phyloP scores from a whole-genome alignment of 768 basidiomycete genomes.

The Auriscalpium microsporum region DNA sequence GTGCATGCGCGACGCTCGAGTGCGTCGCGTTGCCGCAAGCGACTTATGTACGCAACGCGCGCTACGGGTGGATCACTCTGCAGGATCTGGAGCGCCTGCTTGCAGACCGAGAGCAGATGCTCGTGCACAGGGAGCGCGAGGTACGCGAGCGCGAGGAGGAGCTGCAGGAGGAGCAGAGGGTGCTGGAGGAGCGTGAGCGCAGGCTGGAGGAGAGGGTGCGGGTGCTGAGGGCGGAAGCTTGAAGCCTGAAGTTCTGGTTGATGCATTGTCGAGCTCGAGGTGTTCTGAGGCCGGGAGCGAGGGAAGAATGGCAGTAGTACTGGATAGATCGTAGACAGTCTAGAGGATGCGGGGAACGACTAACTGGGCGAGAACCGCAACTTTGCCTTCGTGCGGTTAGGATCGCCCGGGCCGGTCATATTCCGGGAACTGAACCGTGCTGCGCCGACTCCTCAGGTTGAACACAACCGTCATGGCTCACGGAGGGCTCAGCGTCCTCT shows the following conservation, averaged over 20 bases:
- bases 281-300: too few relatives aligned
- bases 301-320: too few relatives aligned
- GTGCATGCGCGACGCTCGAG: conserved; percentile 18
- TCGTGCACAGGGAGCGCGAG: conserved; percentile 1
- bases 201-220: neutral
- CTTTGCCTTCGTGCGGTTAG: conserved; percentile 17
- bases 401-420: too few relatives aligned
- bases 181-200: neutral
- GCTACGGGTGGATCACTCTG: conserved; percentile 17
- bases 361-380: too few relatives aligned
- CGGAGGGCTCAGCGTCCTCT: too few relatives aligned
- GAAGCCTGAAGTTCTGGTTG: too few relatives aligned
- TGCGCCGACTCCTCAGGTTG: too few relatives aligned
- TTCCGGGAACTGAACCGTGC: too few relatives aligned
- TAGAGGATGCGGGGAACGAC: too few relatives aligned
- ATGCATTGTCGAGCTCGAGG: too few relatives aligned
- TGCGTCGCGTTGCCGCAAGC: conserved; percentile 17
- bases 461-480: too few relatives aligned
- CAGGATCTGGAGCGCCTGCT: conserved; percentile 15
- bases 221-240: conserved; percentile 1
- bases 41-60: conserved; percentile 14
- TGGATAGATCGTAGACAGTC: too few relatives aligned
- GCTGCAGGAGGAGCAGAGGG: neutral
- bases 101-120: conserved; percentile 5
- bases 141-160: conserved; percentile 3